Evolutionary conservation across 2,329 filamentous ascomycete genomes (phyloP).

Genomic region (Rhinocladiella mackenziei): DNA sequence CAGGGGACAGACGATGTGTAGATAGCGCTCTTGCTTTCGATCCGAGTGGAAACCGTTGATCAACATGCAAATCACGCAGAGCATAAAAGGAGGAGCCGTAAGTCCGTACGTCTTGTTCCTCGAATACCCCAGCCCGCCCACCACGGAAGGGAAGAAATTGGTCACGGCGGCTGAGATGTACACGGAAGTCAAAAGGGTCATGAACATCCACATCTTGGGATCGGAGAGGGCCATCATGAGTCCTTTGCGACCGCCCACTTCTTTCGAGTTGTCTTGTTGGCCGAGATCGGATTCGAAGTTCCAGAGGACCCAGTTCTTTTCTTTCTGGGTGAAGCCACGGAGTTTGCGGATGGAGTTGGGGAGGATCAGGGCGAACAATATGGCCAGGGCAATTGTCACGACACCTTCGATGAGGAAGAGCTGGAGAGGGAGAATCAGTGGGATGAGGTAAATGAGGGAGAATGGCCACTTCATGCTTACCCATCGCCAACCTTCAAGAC

Average conservation of each 20-base stretch:
- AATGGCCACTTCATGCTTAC: constrained; percentile 31
- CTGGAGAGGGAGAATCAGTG: no score
- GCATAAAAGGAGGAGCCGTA: constrained; percentile 21
- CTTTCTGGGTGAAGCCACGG: constrained; percentile 56
- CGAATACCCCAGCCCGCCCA: constrained; percentile 62
- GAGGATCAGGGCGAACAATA: constrained; percentile 56
- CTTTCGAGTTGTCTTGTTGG: constrained; percentile 26
- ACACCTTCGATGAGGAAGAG: constrained; percentile 68
- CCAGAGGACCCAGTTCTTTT: constrained; percentile 50
- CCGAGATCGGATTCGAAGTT: constrained; percentile 21
- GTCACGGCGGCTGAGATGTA: constrained; percentile 55
- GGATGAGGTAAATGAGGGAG: no score
- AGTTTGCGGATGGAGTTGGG: constrained; percentile 64
- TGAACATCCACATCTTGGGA: constrained; percentile 38
- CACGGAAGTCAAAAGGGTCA: constrained; percentile 32
- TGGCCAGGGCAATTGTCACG: constrained; percentile 59
- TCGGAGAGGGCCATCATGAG: constrained; percentile 35
- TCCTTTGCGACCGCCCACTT: constrained; percentile 32
- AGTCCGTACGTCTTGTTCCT: constrained; percentile 38
- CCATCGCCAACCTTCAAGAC: constrained; percentile 59
- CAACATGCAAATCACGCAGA: constrained; percentile 52
- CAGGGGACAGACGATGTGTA: constrained; percentile 61
- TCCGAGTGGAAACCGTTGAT: constrained; percentile 68
- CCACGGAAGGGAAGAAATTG: constrained; percentile 69
- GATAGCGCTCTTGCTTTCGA: constrained; percentile 65